Percentiles rank a stretch among this genome's conserved stretches.
phyloP scores from a whole-genome alignment of 352 stramenopile genomes.

The Globisporangium paddicum region DNA sequence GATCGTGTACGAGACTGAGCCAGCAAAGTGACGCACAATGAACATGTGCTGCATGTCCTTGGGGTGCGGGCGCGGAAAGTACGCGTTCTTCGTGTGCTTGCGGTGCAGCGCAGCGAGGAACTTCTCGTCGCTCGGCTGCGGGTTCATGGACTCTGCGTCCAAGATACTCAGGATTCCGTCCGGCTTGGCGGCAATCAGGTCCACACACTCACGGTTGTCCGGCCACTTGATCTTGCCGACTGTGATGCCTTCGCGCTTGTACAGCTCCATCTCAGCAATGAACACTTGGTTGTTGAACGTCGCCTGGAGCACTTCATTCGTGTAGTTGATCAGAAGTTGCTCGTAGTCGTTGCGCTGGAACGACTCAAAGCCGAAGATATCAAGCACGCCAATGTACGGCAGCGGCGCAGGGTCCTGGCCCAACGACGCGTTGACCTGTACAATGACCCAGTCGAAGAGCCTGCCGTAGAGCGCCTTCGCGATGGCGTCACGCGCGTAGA shows the following conservation, averaged over 20 bases:
- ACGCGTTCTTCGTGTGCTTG: slow-evolving; percentile 79
- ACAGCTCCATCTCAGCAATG: slow-evolving; percentile 87
- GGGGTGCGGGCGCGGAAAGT: slow-evolving; percentile 81
- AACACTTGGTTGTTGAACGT: slow-evolving; percentile 91
- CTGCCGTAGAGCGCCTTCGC: slow-evolving; percentile 92
- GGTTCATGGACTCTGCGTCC: slow-evolving; percentile 88
- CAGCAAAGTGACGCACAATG: slow-evolving; percentile 88
- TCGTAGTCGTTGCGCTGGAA: slow-evolving; percentile 91
- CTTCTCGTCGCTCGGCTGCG: slow-evolving; percentile 86
- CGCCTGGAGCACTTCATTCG: slow-evolving; percentile 84
- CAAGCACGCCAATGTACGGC: slow-evolving; percentile 88
- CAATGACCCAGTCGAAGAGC: slow-evolving; percentile 92
- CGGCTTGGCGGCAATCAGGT: slow-evolving; percentile 81
- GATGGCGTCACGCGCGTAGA: slow-evolving; percentile 90
- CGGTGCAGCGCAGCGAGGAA: slow-evolving; percentile 82
- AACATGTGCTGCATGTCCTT: slow-evolving; percentile 90
- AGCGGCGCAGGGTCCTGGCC: slow-evolving; percentile 70
- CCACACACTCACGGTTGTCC: slow-evolving; percentile 90
- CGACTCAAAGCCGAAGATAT: slow-evolving; percentile 91
- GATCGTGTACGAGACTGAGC: slow-evolving; percentile 87
- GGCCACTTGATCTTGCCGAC: slow-evolving; percentile 89
- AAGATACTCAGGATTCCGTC: slow-evolving; percentile 79
- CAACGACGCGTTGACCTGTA: slow-evolving; percentile 87
- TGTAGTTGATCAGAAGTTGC: slow-evolving; percentile 90
- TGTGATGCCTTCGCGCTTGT: slow-evolving; percentile 89